A percentile compares a stretch with the other conserved stretches of the same genome.
Conservation (phyloP, 306 rosid genomes). For the Cicer bijugum region DNA sequence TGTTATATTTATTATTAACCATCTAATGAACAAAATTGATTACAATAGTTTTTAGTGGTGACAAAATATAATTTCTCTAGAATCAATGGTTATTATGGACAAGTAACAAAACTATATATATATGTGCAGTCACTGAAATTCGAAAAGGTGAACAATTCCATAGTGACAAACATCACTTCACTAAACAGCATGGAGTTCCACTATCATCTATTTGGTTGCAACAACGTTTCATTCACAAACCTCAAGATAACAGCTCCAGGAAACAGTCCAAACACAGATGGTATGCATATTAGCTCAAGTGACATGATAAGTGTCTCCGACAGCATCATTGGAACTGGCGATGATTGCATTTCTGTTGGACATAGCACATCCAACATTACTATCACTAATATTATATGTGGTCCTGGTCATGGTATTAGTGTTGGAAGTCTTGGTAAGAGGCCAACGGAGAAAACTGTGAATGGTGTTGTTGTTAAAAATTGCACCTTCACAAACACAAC, state of each 20-base stretch:
- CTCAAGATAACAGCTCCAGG: constrained; percentile 57
- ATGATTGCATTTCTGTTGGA: constrained; percentile 75
- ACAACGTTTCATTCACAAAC: constrained; percentile 43
- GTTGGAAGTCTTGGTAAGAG: constrained; percentile 79
- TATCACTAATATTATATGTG: constrained; percentile 56
- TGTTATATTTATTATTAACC: too few relatives aligned
- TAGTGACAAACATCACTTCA: constrained; percentile 54
- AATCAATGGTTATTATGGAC: too few relatives aligned
- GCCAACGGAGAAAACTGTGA: constrained; percentile 49
- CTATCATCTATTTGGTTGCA: constrained; percentile 34
- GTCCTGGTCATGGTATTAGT: constrained; percentile 80
- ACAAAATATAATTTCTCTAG: too few relatives aligned
- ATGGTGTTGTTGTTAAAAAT: constrained; percentile 47
- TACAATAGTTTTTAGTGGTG: too few relatives aligned
- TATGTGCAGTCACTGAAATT: constrained; percentile 62
- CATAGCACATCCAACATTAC: constrained; percentile 41
- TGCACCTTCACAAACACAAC: constrained; percentile 63
- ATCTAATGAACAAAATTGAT: too few relatives aligned
- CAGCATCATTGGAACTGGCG: constrained; percentile 68
- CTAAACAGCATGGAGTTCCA: constrained; percentile 68
- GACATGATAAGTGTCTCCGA: constrained; percentile 37
- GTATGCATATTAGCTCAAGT: constrained; percentile 61
- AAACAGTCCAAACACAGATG: constrained; percentile 80
- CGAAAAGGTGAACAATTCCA: constrained; percentile 42
- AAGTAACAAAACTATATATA: too few relatives aligned